phyloP scores from a whole-genome alignment of 2,329 filamentous ascomycete species.

The Scedosporium aurantiacum region DNA sequence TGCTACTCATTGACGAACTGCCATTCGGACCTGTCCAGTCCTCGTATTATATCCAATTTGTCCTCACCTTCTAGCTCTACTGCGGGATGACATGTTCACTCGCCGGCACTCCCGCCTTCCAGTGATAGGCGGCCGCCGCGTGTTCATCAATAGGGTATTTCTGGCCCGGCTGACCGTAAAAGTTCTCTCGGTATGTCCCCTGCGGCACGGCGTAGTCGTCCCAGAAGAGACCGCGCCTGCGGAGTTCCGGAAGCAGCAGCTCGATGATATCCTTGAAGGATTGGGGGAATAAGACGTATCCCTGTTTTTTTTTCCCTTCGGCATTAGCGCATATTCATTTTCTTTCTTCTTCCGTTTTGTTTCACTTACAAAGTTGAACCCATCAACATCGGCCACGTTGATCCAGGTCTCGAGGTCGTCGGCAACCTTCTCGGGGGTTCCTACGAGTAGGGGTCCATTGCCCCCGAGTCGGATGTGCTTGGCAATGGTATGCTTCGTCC shows the following conservation, averaged over 20 bases:
- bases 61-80: not conserved
- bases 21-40: too few relatives aligned
- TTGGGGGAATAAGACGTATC: constrained; percentile 53
- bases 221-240: constrained; percentile 46
- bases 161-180: constrained; percentile 40
- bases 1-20: too few relatives aligned
- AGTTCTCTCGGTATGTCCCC: constrained; percentile 51
- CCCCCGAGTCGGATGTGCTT: constrained; percentile 56
- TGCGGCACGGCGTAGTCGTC: constrained; percentile 40
- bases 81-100: constrained; percentile 19
- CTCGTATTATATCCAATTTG: not conserved
- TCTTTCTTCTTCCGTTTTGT: not conserved
- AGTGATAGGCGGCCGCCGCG: constrained; percentile 37
- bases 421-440: constrained; percentile 52
- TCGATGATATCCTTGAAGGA: constrained; percentile 60
- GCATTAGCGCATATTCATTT: not conserved
- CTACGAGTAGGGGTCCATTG: constrained; percentile 52
- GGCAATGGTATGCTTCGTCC: constrained; percentile 62
- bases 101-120: constrained; percentile 21
- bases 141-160: constrained; percentile 40
- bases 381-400: constrained; percentile 57
- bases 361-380: constrained; percentile 57
- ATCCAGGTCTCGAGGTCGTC: constrained; percentile 60
- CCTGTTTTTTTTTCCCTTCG: constrained; percentile 24
- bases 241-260: constrained; percentile 52